These are phyloP conservation scores for Phytophthora foliorum DNA, from an alignment of 352 stramenopile species.

Conservation along the genomic window DNA sequence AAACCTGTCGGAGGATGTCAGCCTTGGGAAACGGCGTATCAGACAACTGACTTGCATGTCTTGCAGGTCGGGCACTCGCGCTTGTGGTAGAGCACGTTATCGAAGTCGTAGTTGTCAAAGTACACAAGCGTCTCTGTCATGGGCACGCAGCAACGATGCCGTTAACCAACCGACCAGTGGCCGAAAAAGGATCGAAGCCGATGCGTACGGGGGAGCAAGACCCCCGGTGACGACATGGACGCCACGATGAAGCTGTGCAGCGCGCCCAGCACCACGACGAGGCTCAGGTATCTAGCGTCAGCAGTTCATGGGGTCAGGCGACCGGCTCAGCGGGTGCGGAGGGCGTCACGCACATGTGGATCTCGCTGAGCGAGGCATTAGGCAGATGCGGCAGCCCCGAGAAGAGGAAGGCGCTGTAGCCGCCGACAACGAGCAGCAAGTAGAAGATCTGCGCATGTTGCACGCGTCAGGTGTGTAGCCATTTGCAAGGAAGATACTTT, in stretches of 20 bases:
- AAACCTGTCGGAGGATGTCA: constrained; percentile 1
- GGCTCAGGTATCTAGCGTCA: constrained; percentile 44
- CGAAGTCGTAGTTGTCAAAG: constrained; percentile 68
- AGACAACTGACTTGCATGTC: constrained; percentile 46
- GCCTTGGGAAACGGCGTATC: neutral
- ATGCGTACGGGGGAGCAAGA: constrained; percentile 56
- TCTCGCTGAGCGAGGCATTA: constrained; percentile 45
- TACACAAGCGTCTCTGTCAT: constrained; percentile 52
- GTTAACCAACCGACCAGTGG: neutral
- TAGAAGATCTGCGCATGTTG: constrained; percentile 55
- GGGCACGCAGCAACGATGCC: neutral
- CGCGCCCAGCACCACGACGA: constrained; percentile 45
- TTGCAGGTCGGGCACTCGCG: constrained; percentile 58
- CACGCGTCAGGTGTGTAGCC: constrained; percentile 1
- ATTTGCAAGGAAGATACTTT: constrained; percentile 38
- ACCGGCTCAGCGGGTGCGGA: neutral
- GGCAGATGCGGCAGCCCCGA: constrained; percentile 52
- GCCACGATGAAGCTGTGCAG: constrained; percentile 64
- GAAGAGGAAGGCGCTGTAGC: constrained; percentile 68
- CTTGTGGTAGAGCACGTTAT: constrained; percentile 52
- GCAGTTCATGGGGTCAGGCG: constrained; percentile 1
- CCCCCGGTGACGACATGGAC: constrained; percentile 50
- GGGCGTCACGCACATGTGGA: constrained; percentile 44
- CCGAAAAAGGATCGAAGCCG: neutral
- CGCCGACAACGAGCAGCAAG: constrained; percentile 63